Conservation (phyloP, 192 early-diverging fungal genomes). For the Diversispora eburnea region DNA sequence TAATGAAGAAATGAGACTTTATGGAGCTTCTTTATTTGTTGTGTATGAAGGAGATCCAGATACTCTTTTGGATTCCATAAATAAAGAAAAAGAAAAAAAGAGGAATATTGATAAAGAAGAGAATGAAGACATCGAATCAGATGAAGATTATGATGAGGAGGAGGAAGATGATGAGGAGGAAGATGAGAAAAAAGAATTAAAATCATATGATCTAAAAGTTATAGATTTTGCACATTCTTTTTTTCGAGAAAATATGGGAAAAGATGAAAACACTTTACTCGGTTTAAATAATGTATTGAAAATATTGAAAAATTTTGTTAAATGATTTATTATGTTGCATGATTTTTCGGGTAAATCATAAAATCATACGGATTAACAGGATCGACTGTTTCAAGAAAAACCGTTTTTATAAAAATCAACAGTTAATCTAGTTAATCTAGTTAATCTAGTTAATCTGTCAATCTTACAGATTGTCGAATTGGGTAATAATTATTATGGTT, state of each 20-base stretch:
- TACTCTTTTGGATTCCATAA: constrained; percentile 46
- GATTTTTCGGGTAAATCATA: no score
- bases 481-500: no score
- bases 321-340: no score
- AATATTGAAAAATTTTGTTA: no score
- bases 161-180: constrained; percentile 38
- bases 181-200: constrained; percentile 35
- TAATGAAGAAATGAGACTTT: constrained; percentile 58
- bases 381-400: no score
- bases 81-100: constrained; percentile 43
- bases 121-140: constrained; percentile 25
- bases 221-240: constrained; percentile 92
- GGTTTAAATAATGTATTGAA: constrained; percentile 55
- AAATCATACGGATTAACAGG: no score
- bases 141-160: constrained; percentile 19
- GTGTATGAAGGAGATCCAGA: constrained; percentile 72
- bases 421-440: no score
- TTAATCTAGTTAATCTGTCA: no score
- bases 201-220: constrained; percentile 61
- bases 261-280: constrained; percentile 64
- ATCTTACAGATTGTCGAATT: no score
- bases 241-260: constrained; percentile 58
- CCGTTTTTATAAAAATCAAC: no score
- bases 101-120: no score
- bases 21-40: constrained; percentile 71